Evolutionary conservation across 805 yeast species (phyloP), one percentile per base, ranked within the genome.

Genomic region (Kazachstania africana): DNA sequence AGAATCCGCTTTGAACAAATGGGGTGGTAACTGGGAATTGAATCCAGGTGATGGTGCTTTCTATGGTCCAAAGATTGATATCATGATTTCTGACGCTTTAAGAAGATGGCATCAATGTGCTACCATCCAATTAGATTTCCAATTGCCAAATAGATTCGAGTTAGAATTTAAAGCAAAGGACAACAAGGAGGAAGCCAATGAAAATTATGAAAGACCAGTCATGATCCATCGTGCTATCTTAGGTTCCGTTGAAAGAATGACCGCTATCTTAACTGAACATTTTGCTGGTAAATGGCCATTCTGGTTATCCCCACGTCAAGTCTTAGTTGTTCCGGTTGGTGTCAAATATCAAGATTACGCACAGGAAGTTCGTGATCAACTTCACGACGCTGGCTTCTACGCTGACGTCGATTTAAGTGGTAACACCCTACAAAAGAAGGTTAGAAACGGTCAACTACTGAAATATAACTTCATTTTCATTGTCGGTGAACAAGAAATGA

Each of bases 241-340:
- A 55, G 99, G 99, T 46, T 83, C 95, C 28, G 93, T 91, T 38
- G 99, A 91, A 70, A 82, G 99, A 71, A 87, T 91, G 97, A 82
- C 95, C 41, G 98, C 96, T 41, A 88, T 91, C 48, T 75, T 91
- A 60, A 87, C 94, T 37, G 99, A 91, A 64, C 98, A 91, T 66
- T 91, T 70, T 64, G 95, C 87, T 55, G 99, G 99, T 53, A 91
- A 85, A 60, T 91, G 99, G 99, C 99, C 99, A 53, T 83, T 91
- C 72, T 91, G 98, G 98, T 70, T 91, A 56, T 87, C 97, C n/a
- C 99, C 99, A 53, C 80, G 98, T 67, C 99, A 91, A 66, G 72
- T 88, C 36, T 68, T 88, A 48, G 93, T 91, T 50, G 91, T 91
- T 19, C 98, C 98, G 47, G 96, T 91, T 48, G 96, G 95, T 53